A percentile compares a stretch with the other conserved stretches of the same genome.
These are phyloP conservation scores for maize (Zea mays) DNA, from an alignment of 176 grass and related monocot species.

Conservation along the genomic window Zm-B73-REFERENCE-NAM-5.0 NC_050096.1:272635001-272635500, in stretches of 20 bases:
- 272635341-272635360: neutral
- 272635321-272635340: neutral
- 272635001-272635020: conserved; percentile 84
- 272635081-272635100: conserved; percentile 1
- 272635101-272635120: conserved; percentile 82
- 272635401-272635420: neutral
- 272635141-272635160: conserved; percentile 57
- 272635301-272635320: neutral
- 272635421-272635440: neutral
- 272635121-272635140: conserved; percentile 82
- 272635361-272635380: neutral
- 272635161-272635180: conserved; percentile 75
- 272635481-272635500: neutral
- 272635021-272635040: conserved; percentile 15
- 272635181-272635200: conserved; percentile 65
- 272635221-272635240: conserved; percentile 76
- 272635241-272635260: conserved; percentile 24
- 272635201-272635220: conserved; percentile 78
- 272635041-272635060: neutral
- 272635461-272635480: neutral
- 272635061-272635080: conserved; percentile 11
- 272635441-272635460: neutral
- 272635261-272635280: neutral
- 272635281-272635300: neutral
- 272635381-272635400: neutral